Base-by-base conservation (phyloP, 108 stramenopile genomes). In the Nitzschia sp. region DNA sequence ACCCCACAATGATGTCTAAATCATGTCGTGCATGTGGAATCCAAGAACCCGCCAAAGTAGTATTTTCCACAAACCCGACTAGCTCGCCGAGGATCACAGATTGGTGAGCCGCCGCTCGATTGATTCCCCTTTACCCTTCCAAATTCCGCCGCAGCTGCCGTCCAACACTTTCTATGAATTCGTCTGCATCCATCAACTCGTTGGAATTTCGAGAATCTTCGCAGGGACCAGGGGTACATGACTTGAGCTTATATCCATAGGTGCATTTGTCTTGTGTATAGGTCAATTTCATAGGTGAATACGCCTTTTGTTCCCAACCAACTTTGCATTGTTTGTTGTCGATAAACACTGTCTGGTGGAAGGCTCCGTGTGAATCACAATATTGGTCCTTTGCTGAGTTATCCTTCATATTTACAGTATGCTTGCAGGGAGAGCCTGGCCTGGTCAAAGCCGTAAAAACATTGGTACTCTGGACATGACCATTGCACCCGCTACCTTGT, bases 351-450 rank as follows among this genome's bases (percentile, higher is more conserved):
- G 19, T 67, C 32, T 67, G 66, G 55, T 67, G 66, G 27, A 67
- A 67, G 2, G 41, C 44, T 27, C 44, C 54, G 1, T 55, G 1
- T 4, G 22, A n/a, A 25, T 67, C 66, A 25, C 66, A 67, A n/a
- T 55, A 67, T 38, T 67, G 53, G 32, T 67, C 66, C 8, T 23
- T 53, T 9, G 35, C 69, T 1, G 69, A 70, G 52, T 70, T 70
- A 19, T 38, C 23, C 38, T 34, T 34, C 69, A 70, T 70, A 19
- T 60, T 30, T 0, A 19, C 45, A 1, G 58, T 70, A 28, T 70
- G 59, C 25, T 60, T 59, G 47, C 69, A 70, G 11, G 69, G 58
- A 44, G 58, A 60, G 3, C 69, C 69, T 4, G 69, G 69, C 3
- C 1, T 26, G 0, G 69, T 70, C 33, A n/a, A 21, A 22, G 47